Evolutionary conservation across 2,329 filamentous ascomycete species (phyloP), one percentile per base, ranked within the genome.

Genomic region (Fusarium transvaalense): DNA sequence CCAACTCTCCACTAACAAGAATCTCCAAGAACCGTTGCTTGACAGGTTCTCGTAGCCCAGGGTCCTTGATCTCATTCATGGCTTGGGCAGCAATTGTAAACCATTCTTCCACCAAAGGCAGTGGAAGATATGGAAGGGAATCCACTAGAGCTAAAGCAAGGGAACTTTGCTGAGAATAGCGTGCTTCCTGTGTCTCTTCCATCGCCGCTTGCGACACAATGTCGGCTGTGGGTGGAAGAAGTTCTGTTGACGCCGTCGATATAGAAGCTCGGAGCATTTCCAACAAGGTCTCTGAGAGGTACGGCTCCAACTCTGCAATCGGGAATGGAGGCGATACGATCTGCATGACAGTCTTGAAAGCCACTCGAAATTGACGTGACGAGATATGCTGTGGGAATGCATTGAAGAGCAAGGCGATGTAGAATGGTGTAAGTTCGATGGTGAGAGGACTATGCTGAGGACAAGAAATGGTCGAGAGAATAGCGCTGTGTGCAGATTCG

Each of bases 401-500:
- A 21, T 86, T 84, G 75, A 97, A 92, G 0, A 97, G 84, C 15
- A 90, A 89, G 71, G 94, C 90, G 67, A 97, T 89, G 78, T 97
- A 97, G 75, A 92, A 92, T 0, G 93, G 92, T 2, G 94, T 85
- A 55, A 96, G 87, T 66, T 87, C 85, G 10, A 89, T 86, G 17
- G 92, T 90, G 23, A 97, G 81, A 17, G 87, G 80, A 19, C 90
- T 88, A 71, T 94, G 94, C 66, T 92, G 89, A 1, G 94, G 92
- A 52, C 92, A 91, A 0, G 92, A 92, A 45, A 97, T 88, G 6
- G 93, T 89, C 3, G 94, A 89, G 8, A 97, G 86, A 69, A 93
- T 87, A 41, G 94, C 88, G 68, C 91, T 92, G 79, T 97, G 94
- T 0, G 94, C 93, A 1, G 94, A 89, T 78, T 97, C 94, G 73